Evolutionary conservation across 1,284 basidiomycete species (phyloP).

Genomic region (Ceratobasidium sp.): DNA sequence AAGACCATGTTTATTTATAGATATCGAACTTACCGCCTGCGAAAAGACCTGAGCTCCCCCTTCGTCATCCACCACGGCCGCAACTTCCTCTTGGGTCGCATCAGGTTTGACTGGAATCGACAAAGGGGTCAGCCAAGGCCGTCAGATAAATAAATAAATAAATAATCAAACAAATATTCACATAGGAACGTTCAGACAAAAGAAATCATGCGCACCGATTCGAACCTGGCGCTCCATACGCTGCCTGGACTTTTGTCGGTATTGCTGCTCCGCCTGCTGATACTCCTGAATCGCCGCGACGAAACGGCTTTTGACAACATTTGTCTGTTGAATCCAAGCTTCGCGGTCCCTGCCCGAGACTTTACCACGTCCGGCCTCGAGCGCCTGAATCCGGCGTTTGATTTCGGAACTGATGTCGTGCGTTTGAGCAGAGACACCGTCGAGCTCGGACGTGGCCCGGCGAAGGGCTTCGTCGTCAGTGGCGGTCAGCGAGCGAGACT

Average conservation of each 20-base stretch:
- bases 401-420: conserved; percentile 31
- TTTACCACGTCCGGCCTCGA: conserved; percentile 28
- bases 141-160: not conserved
- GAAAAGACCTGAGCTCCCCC: conserved; percentile 84
- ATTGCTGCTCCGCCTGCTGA: conserved; percentile 44
- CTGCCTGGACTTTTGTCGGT: conserved; percentile 21
- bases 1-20: not conserved
- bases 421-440: conserved; percentile 21
- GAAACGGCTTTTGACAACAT: conserved; percentile 46
- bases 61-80: conserved; percentile 80
- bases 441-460: conserved; percentile 45
- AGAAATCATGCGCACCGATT: conserved; percentile 41
- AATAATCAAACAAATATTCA: not conserved
- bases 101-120: conserved; percentile 80
- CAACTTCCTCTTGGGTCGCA: conserved; percentile 85
- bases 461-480: conserved; percentile 46
- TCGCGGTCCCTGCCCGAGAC: conserved; percentile 28
- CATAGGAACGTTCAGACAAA: not conserved
- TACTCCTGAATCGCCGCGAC: conserved; percentile 46
- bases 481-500: conserved; percentile 46
- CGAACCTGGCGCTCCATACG: conserved; percentile 47
- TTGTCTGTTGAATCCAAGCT: conserved; percentile 41
- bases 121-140: not conserved
- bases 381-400: conserved; percentile 31
- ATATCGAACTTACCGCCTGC: conserved; percentile 73